These are phyloP conservation scores for Solanum rostratum DNA, from an alignment of 257 asterid species.

Conservation along the genomic window DNA sequence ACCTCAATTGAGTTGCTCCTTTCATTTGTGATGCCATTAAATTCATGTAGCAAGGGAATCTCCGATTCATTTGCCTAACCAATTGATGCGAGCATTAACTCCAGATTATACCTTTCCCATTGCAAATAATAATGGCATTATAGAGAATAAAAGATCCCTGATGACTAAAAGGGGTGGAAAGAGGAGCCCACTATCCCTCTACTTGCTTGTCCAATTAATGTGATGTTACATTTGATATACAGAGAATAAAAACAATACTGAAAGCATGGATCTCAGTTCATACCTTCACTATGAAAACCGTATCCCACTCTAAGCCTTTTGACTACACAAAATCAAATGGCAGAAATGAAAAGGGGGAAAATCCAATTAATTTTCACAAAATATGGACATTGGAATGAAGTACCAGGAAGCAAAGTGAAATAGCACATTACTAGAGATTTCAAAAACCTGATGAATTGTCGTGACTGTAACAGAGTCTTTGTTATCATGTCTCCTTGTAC, in stretches of 20 bases:
- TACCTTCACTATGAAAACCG: slow-evolving; percentile 97
- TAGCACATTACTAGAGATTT: slow-evolving; percentile 1
- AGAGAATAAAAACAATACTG: background rate
- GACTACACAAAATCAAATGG: slow-evolving; percentile 40
- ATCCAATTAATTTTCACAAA: background rate
- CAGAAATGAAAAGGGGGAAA: background rate
- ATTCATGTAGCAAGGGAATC: slow-evolving; percentile 88
- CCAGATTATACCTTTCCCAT: background rate
- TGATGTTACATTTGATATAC: background rate
- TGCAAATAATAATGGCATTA: background rate
- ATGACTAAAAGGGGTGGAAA: background rate
- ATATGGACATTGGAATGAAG: background rate
- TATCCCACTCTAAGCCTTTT: slow-evolving; percentile 98
- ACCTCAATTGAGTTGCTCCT: slow-evolving; percentile 69
- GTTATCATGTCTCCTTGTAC: slow-evolving; percentile 66
- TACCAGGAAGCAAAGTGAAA: background rate
- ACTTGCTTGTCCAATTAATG: background rate
- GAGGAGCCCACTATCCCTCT: background rate
- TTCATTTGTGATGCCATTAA: slow-evolving; percentile 50
- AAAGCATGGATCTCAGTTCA: slow-evolving; percentile 4
- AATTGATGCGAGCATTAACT: slow-evolving; percentile 9
- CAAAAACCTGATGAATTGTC: slow-evolving; percentile 90
- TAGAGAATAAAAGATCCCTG: background rate
- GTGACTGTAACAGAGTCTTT: slow-evolving; percentile 87
- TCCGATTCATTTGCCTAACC: slow-evolving; percentile 85